Percentiles rank a stretch among this genome's conserved stretches.
These are phyloP conservation scores for Malus domestica DNA, from an alignment of 306 rosid genomes.

Conservation along the genomic window ASM211411v1 NC_041800.1:27784733-27785232, in stretches of 20 bases:
- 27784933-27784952: not conserved
- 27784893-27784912: not conserved
- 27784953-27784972: not conserved
- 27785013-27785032: slow-evolving; percentile 17
- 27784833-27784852: not conserved
- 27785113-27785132: too few species aligned
- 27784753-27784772: too few species aligned
- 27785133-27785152: not conserved
- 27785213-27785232: not conserved
- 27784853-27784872: too few species aligned
- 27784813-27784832: too few species aligned
- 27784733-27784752: too few species aligned
- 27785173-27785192: slow-evolving; percentile 11
- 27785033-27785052: not conserved
- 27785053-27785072: not conserved
- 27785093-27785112: not conserved
- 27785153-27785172: slow-evolving; percentile 1
- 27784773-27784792: too few species aligned
- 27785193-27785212: slow-evolving; percentile 1
- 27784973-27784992: slow-evolving; percentile 17
- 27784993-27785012: not conserved
- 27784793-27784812: too few species aligned
- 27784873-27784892: not conserved
- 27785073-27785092: not conserved
- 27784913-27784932: not conserved